Evolutionary conservation across 2,329 filamentous ascomycete species (phyloP), one percentile per base, ranked within the genome.

Genomic region (Botrytis elliptica): DNA sequence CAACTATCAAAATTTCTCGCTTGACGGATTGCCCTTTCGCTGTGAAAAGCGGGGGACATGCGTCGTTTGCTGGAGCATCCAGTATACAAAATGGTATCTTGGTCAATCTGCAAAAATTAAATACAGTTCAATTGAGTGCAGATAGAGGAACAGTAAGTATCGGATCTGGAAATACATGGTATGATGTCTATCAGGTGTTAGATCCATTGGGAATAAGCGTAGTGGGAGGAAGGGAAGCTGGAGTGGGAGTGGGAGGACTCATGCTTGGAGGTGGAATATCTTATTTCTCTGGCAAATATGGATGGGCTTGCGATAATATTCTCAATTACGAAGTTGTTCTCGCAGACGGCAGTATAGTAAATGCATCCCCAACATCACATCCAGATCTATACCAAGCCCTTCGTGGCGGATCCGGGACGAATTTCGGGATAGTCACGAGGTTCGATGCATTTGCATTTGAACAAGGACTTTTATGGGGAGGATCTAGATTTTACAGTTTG

Each of bases 1-100:
- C 49, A n/a, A 52, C 5, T n/a, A n/a, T 52, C 49, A n/a, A 52
- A 14, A 7, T 52, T 52, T 52, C 49, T n/a, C 22, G 6, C n/a
- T 20, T 67, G 16, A 66, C n/a, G 14, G 7, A 49, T 12, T 74
- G 73, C 18, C 74, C 72, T 14, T 79, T 79, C 60, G 76, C 74
- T 9, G 75, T 79, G n/a, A 76, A 75, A 64, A 74, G 74, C 36
- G 77, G 78, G 25, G 77, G 78, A 1, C 76, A 79, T 70, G 74
- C 73, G 3, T 59, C 75, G 6, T 77, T 74, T 49, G 83, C 85
- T n/a, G 85, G 85, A 74, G 85, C 84, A 52, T 84, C 87, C 1
- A 89, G 84, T 75, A 85, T 86, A 66, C 79, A 84, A n/a, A 84
- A 82, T 8, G 86, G 86, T 0, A 82, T 87, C 1, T 76, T 86